phyloP scores from a whole-genome alignment of 139 green algal genomes.

The Astrephomene gubernaculifera region DNA sequence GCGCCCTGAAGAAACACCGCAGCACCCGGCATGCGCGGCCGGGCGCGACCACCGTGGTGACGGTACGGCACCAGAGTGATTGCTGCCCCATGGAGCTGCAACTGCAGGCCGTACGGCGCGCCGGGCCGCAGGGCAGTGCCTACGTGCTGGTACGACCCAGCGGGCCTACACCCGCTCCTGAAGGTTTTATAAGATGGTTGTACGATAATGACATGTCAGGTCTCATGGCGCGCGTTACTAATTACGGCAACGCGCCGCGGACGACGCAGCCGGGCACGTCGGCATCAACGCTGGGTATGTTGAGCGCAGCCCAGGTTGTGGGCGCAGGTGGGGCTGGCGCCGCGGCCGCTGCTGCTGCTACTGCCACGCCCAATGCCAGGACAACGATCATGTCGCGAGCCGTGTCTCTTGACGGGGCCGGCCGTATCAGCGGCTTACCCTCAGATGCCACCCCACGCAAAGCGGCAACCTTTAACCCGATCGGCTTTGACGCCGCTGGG shows the following conservation, averaged over 20 bases:
- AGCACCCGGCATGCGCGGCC: not conserved
- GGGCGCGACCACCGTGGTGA: not conserved
- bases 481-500: not conserved
- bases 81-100: not conserved
- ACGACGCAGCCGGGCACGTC: not conserved
- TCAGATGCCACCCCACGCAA: too few relatives aligned
- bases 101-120: not conserved
- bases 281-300: not conserved
- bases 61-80: not conserved
- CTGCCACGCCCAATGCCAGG: not conserved
- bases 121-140: not conserved
- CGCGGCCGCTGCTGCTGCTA: not conserved
- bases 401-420: not conserved
- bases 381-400: too few relatives aligned
- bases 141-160: not conserved
- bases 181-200: slow-evolving; percentile 14
- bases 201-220: not conserved
- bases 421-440: too few relatives aligned
- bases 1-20: not conserved
- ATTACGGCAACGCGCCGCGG: too few relatives aligned
- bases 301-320: not conserved
- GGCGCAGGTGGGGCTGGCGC: not conserved
- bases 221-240: slow-evolving; percentile 1
- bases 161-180: not conserved
- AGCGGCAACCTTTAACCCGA: too few relatives aligned